phyloP scores from a whole-genome alignment of 1,139 yeast genomes.

The Dujonia santamariae region DNA sequence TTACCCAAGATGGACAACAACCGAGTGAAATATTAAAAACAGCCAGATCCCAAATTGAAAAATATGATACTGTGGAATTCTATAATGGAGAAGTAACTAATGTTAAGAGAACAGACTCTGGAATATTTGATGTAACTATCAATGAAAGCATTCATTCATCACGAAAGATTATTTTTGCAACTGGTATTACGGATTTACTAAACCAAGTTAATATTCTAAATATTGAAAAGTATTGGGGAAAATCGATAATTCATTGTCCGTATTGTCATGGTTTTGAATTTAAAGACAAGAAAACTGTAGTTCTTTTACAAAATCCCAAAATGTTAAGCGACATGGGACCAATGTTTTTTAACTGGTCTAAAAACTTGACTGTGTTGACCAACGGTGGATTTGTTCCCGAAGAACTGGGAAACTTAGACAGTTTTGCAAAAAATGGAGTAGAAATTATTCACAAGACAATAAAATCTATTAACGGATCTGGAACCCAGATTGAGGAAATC shows the following conservation, averaged over 20 bases:
- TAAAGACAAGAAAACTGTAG: constrained; percentile 6
- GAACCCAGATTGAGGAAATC: background rate
- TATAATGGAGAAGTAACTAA: background rate
- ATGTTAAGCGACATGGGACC: constrained; percentile 3
- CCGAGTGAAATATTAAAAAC: constrained; percentile 6
- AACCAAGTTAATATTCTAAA: too few species aligned
- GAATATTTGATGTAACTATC: too few species aligned
- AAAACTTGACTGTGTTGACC: constrained; percentile 2
- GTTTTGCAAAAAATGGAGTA: background rate
- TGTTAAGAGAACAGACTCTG: background rate
- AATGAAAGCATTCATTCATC: background rate
- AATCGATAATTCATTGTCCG: too few species aligned
- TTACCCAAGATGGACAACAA: constrained; percentile 8
- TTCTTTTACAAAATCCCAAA: constrained; percentile 1
- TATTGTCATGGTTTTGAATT: constrained; percentile 9
- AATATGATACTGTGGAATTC: background rate
- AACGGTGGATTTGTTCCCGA: background rate
- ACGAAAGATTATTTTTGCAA: background rate
- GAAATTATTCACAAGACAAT: background rate
- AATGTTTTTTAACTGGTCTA: constrained; percentile 7
- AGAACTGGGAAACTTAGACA: background rate
- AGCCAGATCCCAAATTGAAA: background rate
- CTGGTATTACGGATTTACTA: background rate
- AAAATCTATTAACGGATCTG: background rate
- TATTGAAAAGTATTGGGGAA: too few species aligned